Base-by-base conservation (phyloP, 2,329 filamentous ascomycete species). In the Tolypocladium tropicale region DNA sequence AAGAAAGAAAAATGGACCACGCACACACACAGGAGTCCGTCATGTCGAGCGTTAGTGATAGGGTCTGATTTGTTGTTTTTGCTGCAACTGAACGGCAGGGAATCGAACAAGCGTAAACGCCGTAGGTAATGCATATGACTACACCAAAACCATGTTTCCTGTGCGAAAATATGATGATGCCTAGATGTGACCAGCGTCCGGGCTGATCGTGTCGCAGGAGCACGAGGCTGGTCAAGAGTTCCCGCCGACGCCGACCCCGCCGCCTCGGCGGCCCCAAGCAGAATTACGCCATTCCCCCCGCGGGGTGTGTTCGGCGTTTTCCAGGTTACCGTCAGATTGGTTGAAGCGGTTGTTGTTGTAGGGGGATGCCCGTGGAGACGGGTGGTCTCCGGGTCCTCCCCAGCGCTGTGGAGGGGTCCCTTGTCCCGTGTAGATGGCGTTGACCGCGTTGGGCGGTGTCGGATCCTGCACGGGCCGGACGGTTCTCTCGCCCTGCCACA, bases 401-500 rank as follows among this genome's bases (percentile, higher is more conserved):
- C 77, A 78, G 59, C 76, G 75, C 9, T 73, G 72, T 2, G 77
- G 74, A 6, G 82, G 77, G 2, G 77, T 80, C 37, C 74, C 78
- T 55, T 77, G 76, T 37, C 63, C 65, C 16, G 62, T 55, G 30
- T 64, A 68, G 36, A 68, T 68, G 51, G 66, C 66, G 55, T 71
- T 73, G 36, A 68, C 68, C 51, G 66, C 66, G 55, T 71, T 73
- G 10, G 76, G 72, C 52, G 71, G 62, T 14, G 74, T 69, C n/a
- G 80, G 76, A 18, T 86, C 82, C 63, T 84, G 81, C 36, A 95
- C 83, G 57, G 92, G 88, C 52, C 91, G 84, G 43, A 93, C 90
- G 52, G 88, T 91, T 61, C 84, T 86, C 70, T 95, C 91, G 67
- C 90, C 88, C 64, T 90, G 86, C 85, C 87, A 90, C 6, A 89